Evolutionary conservation across 352 stramenopile species (phyloP).

Genomic region (Phytophthora citricola): DNA sequence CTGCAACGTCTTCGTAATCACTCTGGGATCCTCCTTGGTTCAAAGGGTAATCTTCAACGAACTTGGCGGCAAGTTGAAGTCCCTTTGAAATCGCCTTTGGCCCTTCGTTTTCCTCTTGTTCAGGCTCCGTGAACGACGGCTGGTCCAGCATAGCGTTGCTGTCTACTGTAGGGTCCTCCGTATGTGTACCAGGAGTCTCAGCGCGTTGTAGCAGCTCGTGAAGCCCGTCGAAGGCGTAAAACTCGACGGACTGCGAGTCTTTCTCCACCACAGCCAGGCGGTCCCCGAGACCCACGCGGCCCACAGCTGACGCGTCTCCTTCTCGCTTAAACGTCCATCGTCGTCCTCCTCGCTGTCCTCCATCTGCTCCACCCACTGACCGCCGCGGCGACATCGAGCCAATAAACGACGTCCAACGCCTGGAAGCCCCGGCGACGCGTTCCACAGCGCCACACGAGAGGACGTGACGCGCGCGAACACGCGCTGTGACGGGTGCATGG

Average conservation of each 20-base stretch:
- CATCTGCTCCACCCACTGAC: constrained; percentile 33
- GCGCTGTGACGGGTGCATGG: constrained; percentile 55
- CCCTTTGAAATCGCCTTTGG: constrained; percentile 15
- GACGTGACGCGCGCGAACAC: constrained; percentile 70
- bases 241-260: constrained; percentile 63
- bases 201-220: constrained; percentile 25
- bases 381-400: constrained; percentile 38
- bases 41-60: constrained; percentile 65
- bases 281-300: constrained; percentile 59
- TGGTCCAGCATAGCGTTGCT: constrained; percentile 31
- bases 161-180: constrained; percentile 8
- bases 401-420: constrained; percentile 44
- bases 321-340: constrained; percentile 20
- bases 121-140: constrained; percentile 19
- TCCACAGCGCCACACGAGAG: constrained; percentile 55
- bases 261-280: constrained; percentile 73
- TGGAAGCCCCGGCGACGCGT: constrained; percentile 41
- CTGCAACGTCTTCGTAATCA: constrained; percentile 59
- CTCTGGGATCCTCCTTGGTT: constrained; percentile 56
- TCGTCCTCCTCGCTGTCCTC: background rate
- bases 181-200: constrained; percentile 11
- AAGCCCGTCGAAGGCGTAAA: constrained; percentile 75
- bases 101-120: constrained; percentile 19
- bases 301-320: constrained; percentile 45
- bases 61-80: constrained; percentile 37